A percentile compares a stretch with the other conserved stretches of the same genome.
Conservation (phyloP, 768 basidiomycete species). For the Boletellus ananiceps region DNA sequence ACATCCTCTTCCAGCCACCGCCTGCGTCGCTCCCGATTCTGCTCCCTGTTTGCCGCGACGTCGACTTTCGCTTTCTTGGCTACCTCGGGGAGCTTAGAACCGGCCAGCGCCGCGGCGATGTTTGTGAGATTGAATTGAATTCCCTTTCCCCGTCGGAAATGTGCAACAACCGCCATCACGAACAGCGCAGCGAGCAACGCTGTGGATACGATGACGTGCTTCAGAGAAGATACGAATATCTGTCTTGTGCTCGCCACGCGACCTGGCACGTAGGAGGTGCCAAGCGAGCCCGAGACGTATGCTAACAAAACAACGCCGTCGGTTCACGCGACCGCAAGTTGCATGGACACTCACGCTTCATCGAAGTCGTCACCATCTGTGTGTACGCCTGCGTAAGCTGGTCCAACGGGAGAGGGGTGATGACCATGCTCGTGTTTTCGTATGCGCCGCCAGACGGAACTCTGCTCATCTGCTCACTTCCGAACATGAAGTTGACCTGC, state of each 20-base stretch:
- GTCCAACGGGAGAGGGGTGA: constrained; percentile 5
- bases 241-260: constrained; percentile 9
- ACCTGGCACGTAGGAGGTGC: constrained; percentile 12
- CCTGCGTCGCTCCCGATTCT: neutral
- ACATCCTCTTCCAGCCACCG: neutral
- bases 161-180: neutral
- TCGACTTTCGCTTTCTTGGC: constrained; percentile 4
- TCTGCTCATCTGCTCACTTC: constrained; percentile 1
- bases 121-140: constrained; percentile 13
- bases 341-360: constrained; percentile 12
- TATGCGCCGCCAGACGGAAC: neutral
- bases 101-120: constrained; percentile 9
- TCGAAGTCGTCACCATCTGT: constrained; percentile 10
- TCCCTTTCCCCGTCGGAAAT: constrained; percentile 10
- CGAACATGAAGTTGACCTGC: constrained; percentile 10
- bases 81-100: constrained; percentile 3
- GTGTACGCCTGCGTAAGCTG: constrained; percentile 9
- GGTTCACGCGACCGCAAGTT: neutral
- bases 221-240: constrained; percentile 13
- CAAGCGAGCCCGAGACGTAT: constrained; percentile 11
- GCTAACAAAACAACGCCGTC: constrained; percentile 1
- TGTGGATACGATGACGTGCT: constrained; percentile 11
- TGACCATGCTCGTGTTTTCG: constrained; percentile 3
- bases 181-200: neutral
- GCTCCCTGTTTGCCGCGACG: neutral